Evolutionary conservation across 2,329 filamentous ascomycete genomes (phyloP).

Genomic region (Beauveria brongniartii): DNA sequence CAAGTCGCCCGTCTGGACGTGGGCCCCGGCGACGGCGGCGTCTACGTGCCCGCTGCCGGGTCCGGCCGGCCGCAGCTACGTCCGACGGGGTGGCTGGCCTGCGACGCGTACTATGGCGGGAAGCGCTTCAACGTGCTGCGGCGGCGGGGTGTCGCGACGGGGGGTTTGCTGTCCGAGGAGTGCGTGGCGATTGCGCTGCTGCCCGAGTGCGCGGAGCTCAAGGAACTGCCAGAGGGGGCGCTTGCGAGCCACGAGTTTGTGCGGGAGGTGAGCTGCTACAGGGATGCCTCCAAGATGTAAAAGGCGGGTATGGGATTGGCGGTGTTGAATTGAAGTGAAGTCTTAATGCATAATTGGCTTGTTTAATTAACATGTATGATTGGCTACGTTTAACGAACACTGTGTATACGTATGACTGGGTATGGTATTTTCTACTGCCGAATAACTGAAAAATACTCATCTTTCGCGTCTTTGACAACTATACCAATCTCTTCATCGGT

Average conservation of each 20-base stretch:
- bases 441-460: too few relatives aligned
- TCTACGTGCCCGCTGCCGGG: slow-evolving; percentile 20
- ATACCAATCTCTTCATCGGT: too few relatives aligned
- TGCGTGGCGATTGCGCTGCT: slow-evolving; percentile 31
- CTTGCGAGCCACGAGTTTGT: slow-evolving; percentile 27
- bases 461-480: too few relatives aligned
- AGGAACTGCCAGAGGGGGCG: slow-evolving; percentile 22
- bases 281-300: slow-evolving; percentile 18
- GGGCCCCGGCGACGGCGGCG: slow-evolving; percentile 22
- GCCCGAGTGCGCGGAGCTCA: slow-evolving; percentile 28
- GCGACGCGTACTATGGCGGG: slow-evolving; percentile 28
- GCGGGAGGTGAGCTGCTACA: slow-evolving; percentile 25
- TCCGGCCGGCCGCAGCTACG: slow-evolving; percentile 15
- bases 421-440: too few relatives aligned
- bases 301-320: neutral
- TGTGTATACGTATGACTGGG: too few relatives aligned
- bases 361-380: too few relatives aligned
- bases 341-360: too few relatives aligned
- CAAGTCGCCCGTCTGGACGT: slow-evolving; percentile 12
- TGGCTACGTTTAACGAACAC: too few relatives aligned
- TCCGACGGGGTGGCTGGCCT: slow-evolving; percentile 29
- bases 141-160: slow-evolving; percentile 18
- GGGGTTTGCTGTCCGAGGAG: slow-evolving; percentile 20
- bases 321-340: too few relatives aligned
- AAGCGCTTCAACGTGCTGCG: slow-evolving; percentile 25